These are phyloP conservation scores for Discostella stelligeroides DNA, from an alignment of 108 stramenopile genomes.

Conservation along the genomic window DNA sequence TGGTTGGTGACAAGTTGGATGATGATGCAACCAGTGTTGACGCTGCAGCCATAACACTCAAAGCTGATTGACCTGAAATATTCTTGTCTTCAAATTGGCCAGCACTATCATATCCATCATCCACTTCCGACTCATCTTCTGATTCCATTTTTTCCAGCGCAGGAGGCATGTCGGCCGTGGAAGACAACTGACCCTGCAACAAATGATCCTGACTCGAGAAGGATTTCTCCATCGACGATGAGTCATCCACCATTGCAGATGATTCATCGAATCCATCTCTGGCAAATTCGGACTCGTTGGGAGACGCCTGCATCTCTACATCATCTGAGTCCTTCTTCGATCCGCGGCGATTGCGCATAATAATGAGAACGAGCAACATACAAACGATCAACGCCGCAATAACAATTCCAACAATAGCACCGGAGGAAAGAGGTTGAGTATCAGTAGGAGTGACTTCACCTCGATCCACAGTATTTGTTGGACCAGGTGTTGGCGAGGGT, in stretches of 20 bases:
- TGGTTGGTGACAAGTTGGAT: background rate
- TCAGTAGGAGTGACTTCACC: background rate
- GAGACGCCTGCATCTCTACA: slow-evolving; percentile 20
- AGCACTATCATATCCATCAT: slow-evolving; percentile 14
- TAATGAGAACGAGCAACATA: slow-evolving; percentile 22
- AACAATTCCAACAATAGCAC: slow-evolving; percentile 55
- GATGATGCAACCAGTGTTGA: slow-evolving; percentile 39
- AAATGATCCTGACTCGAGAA: slow-evolving; percentile 34
- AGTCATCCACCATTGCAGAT: slow-evolving; percentile 16
- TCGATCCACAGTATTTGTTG: background rate
- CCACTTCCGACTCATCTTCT: slow-evolving; percentile 30
- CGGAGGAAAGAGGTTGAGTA: slow-evolving; percentile 5
- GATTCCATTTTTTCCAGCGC: slow-evolving; percentile 16
- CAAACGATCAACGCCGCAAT: slow-evolving; percentile 40
- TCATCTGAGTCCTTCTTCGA: slow-evolving; percentile 26
- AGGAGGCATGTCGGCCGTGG: slow-evolving; percentile 13
- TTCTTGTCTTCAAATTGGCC: background rate
- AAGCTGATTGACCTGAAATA: slow-evolving; percentile 6
- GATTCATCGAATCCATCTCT: slow-evolving; percentile 25
- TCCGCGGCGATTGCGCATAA: background rate
- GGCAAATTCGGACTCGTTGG: slow-evolving; percentile 12
- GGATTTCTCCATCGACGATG: slow-evolving; percentile 23
- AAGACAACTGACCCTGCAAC: slow-evolving; percentile 13
- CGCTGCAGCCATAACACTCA: slow-evolving; percentile 36
- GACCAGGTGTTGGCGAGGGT: slow-evolving; percentile 2